phyloP scores from a whole-genome alignment of 257 asterid species.

The Knoxia roxburghii region DNA sequence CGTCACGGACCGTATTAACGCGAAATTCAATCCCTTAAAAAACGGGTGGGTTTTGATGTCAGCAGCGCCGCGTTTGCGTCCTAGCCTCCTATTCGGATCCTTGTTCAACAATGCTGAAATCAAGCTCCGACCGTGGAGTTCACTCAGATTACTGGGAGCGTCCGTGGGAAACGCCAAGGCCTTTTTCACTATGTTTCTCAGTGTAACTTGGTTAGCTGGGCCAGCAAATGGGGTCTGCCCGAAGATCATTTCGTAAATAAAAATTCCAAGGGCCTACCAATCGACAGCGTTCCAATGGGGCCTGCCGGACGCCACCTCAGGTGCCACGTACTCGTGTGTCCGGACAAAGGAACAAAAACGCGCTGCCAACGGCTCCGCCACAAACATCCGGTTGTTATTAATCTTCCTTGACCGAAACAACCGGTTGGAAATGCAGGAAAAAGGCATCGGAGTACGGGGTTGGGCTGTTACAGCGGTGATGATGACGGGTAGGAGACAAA shows the following conservation, averaged over 20 bases:
- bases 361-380: constrained; percentile 85
- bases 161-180: constrained; percentile 48
- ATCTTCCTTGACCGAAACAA: constrained; percentile 64
- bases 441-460: constrained; percentile 38
- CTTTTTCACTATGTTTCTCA: constrained; percentile 47
- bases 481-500: constrained; percentile 27
- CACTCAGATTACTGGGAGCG: constrained; percentile 34
- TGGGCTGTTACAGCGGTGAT: constrained; percentile 19
- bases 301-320: constrained; percentile 82
- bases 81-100: constrained; percentile 65
- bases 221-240: constrained; percentile 86
- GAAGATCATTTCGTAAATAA: constrained; percentile 79
- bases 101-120: constrained; percentile 52
- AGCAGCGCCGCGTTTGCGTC: constrained; percentile 84
- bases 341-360: constrained; percentile 82
- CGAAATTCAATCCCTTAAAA: constrained; percentile 73
- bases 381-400: constrained; percentile 66
- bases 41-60: constrained; percentile 83
- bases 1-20: constrained; percentile 55
- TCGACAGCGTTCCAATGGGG: constrained; percentile 91
- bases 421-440: constrained; percentile 59
- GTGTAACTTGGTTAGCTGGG: constrained; percentile 48
- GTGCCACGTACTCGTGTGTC: constrained; percentile 94
- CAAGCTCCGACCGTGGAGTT: constrained; percentile 57
- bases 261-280: constrained; percentile 91